Evolutionary conservation across 2,329 filamentous ascomycete genomes (phyloP).

Genomic region (Penicillium crustosum): DNA sequence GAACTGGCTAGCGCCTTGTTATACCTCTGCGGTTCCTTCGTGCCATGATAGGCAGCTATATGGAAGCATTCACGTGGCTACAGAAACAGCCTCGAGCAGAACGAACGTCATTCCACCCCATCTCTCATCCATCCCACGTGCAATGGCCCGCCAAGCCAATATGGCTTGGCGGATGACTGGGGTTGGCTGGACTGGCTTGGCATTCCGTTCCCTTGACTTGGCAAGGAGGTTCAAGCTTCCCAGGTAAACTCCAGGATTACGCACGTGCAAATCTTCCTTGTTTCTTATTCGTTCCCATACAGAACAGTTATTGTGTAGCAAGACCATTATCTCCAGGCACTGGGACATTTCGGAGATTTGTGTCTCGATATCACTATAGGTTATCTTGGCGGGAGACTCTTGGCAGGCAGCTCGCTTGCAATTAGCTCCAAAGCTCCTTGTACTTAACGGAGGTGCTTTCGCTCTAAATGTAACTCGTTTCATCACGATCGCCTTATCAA

Average conservation of each 20-base stretch:
- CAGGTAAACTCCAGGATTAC: neutral
- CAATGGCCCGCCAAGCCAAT: neutral
- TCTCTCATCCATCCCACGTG: constrained; percentile 5
- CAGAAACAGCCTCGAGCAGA: neutral
- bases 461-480: neutral
- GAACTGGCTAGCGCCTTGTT: neutral
- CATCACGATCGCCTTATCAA: neutral
- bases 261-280: constrained; percentile 8
- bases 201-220: constrained; percentile 8
- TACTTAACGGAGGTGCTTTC: neutral
- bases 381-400: neutral
- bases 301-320: neutral
- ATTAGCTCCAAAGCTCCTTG: neutral
- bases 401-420: neutral
- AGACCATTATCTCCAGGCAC: neutral
- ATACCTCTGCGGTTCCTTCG: neutral
- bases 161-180: neutral
- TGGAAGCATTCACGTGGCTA: too few species aligned
- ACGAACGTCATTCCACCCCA: neutral
- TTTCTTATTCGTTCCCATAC: neutral
- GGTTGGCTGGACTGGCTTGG: constrained; percentile 5
- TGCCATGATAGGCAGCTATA: neutral
- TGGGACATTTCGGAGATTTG: neutral
- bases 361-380: neutral
- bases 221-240: constrained; percentile 12